Evolutionary conservation across 2,329 filamentous ascomycete genomes (phyloP).

Genomic region (Fusarium metavorans): DNA sequence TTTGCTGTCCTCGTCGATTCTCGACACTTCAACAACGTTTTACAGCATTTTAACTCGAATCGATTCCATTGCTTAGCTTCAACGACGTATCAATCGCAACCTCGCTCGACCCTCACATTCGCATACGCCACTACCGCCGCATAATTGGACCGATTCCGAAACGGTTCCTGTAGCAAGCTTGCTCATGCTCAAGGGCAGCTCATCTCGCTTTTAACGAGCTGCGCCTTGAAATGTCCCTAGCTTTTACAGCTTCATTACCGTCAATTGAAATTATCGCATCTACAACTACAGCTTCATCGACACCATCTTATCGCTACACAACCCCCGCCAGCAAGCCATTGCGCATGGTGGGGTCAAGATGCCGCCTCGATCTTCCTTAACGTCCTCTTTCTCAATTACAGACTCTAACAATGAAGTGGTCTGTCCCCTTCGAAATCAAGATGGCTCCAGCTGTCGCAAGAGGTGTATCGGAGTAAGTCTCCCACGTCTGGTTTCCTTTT

Average conservation of each 20-base stretch:
- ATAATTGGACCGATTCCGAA: constrained; percentile 41
- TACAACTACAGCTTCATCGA: constrained; percentile 30
- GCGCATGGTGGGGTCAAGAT: constrained; percentile 76
- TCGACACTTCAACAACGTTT: constrained; percentile 13
- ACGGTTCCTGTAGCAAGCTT: constrained; percentile 43
- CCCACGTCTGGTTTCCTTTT: constrained; percentile 15
- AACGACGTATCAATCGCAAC: constrained; percentile 13
- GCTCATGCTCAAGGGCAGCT: constrained; percentile 41
- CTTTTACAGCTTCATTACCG: constrained; percentile 35
- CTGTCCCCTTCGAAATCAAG: constrained; percentile 94
- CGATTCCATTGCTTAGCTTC: constrained; percentile 19
- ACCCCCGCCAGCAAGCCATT: constrained; percentile 42
- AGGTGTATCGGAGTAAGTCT: constrained; percentile 95
- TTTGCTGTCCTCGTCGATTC: constrained; percentile 20
- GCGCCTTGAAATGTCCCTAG: constrained; percentile 44
- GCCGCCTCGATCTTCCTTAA: constrained; percentile 89
- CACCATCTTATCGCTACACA: constrained; percentile 36
- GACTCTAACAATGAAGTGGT: constrained; percentile 96
- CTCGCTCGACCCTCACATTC: constrained; percentile 35
- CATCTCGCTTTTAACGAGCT: constrained; percentile 34
- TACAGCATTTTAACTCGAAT: constrained; percentile 2
- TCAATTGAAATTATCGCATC: constrained; percentile 48
- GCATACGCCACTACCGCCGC: constrained; percentile 35
- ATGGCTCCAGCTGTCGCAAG: constrained; percentile 97
- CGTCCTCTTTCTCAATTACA: constrained; percentile 90